phyloP scores from a whole-genome alignment of 2,329 filamentous ascomycete genomes.

The Daldinia eschscholtzii region DNA sequence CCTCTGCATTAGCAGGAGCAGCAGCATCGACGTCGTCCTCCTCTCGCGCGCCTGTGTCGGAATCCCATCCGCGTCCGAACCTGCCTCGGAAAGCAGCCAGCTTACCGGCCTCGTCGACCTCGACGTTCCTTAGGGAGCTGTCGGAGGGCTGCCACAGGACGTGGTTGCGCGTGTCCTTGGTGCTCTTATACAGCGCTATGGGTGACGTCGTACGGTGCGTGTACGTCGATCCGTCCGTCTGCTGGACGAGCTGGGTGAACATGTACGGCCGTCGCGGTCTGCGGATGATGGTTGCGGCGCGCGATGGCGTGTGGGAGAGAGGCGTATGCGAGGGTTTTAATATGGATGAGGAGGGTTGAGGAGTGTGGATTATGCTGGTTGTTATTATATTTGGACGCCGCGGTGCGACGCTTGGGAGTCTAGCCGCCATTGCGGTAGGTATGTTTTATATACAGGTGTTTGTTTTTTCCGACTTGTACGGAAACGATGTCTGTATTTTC shows the following conservation, averaged over 20 bases:
- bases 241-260: constrained; percentile 95
- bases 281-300: constrained; percentile 85
- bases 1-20: background rate
- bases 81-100: constrained; percentile 86
- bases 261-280: constrained; percentile 94
- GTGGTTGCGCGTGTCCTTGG: constrained; percentile 90
- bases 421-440: constrained; percentile 50
- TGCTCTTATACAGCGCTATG: constrained; percentile 66
- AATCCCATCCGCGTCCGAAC: constrained; percentile 88
- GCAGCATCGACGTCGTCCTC: background rate
- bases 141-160: constrained; percentile 90
- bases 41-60: constrained; percentile 35
- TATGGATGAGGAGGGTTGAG: constrained; percentile 1
- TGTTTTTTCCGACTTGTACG: background rate
- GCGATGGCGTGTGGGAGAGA: constrained; percentile 67
- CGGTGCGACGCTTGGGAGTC: constrained; percentile 51
- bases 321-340: constrained; percentile 44
- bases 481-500: background rate
- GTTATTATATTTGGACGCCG: constrained; percentile 46
- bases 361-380: background rate
- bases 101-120: constrained; percentile 94
- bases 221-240: constrained; percentile 90
- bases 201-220: constrained; percentile 83
- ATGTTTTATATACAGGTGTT: background rate
- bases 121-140: constrained; percentile 84